phyloP scores from a whole-genome alignment of 176 grass and related monocot species.

The Elaeis guineensis region DNA sequence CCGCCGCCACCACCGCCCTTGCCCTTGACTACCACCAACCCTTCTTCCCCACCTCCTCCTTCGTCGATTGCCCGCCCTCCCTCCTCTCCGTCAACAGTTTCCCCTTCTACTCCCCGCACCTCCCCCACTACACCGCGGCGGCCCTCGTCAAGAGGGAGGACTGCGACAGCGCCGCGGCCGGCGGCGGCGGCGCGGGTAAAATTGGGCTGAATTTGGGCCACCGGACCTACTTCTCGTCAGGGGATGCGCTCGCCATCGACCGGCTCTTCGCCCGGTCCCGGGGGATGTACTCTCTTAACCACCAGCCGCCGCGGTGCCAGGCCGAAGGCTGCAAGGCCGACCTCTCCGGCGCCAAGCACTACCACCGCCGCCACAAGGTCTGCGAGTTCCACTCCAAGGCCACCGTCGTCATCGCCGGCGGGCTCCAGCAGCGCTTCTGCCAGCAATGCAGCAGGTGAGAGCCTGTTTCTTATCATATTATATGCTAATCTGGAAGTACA shows the following conservation, averaged over 20 bases:
- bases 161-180: background rate
- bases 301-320: constrained; percentile 66
- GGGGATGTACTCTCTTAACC: constrained; percentile 27
- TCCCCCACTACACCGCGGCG: constrained; percentile 32
- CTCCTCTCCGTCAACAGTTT: background rate
- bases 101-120: too few relatives aligned
- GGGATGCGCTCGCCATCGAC: constrained; percentile 50
- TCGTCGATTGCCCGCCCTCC: constrained; percentile 25
- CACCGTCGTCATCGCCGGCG: constrained; percentile 45
- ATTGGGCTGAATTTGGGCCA: constrained; percentile 84
- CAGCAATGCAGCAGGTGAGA: constrained; percentile 90
- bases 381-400: constrained; percentile 99
- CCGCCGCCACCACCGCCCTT: constrained; percentile 16
- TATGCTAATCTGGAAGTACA: too few relatives aligned
- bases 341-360: constrained; percentile 83
- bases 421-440: constrained; percentile 91
- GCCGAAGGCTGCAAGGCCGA: constrained; percentile 82
- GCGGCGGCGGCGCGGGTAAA: constrained; percentile 5
- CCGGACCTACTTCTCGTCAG: constrained; percentile 75
- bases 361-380: constrained; percentile 95
- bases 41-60: constrained; percentile 26
- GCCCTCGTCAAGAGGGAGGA: constrained; percentile 63
- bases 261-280: constrained; percentile 37
- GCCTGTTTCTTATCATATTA: too few relatives aligned
- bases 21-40: constrained; percentile 17